Percentiles rank a stretch among this genome's conserved stretches.
Conservation (phyloP, 2,329 filamentous ascomycete species). For the Pestalotiopsis sp. region DNA sequence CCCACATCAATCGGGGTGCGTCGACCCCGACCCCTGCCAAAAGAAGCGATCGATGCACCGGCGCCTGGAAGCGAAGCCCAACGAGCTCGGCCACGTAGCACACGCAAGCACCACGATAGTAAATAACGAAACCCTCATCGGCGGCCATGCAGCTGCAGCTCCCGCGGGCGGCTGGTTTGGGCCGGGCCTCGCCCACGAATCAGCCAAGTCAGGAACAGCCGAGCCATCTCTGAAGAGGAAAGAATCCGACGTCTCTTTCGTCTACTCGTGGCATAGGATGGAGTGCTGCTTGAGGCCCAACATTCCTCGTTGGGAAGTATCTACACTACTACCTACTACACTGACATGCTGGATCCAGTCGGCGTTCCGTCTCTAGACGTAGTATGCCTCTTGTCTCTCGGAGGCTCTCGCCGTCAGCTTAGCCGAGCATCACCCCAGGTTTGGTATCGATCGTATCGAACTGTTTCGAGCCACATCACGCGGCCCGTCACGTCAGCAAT, state of each 20-base stretch:
- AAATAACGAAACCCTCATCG: background rate
- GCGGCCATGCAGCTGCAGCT: conserved; percentile 9
- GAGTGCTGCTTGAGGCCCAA: conserved; percentile 16
- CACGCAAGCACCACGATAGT: background rate
- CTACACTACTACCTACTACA: background rate
- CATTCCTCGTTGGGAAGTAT: background rate
- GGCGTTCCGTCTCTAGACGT: background rate
- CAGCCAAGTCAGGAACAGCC: conserved; percentile 30
- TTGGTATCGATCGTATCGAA: background rate
- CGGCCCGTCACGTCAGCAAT: conserved; percentile 21
- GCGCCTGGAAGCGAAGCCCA: conserved; percentile 13
- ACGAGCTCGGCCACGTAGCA: conserved; percentile 18
- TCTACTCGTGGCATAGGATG: background rate
- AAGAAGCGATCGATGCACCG: background rate
- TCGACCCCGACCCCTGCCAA: background rate
- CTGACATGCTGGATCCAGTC: background rate
- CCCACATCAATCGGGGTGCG: background rate
- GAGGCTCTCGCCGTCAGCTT: background rate
- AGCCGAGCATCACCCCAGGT: background rate
- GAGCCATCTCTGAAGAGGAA: conserved; percentile 5
- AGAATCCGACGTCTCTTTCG: background rate
- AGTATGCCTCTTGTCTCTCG: conserved; percentile 6
- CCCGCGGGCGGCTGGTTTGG: conserved; percentile 22
- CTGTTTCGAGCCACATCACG: conserved; percentile 18
- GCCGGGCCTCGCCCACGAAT: conserved; percentile 23